phyloP scores from a whole-genome alignment of 208 protist genomes.

The Histomonas meleagridis region DNA sequence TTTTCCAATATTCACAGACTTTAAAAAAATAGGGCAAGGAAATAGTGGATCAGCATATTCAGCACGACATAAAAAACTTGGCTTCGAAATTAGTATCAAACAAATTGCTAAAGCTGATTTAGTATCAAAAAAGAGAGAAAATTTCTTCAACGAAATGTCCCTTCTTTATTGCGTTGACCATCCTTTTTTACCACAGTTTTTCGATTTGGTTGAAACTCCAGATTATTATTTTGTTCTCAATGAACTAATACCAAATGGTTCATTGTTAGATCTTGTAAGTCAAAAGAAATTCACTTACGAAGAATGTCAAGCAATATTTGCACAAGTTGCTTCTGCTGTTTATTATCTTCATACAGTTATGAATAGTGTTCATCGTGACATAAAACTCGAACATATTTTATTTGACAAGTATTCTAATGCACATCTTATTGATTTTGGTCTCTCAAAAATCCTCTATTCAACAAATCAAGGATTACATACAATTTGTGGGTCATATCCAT shows the following conservation, averaged over 20 bases:
- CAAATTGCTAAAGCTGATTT: background rate
- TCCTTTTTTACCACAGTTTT: constrained; percentile 9
- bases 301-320: background rate
- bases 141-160: background rate
- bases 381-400: background rate
- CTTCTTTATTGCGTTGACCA: background rate
- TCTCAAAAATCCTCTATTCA: background rate
- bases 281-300: background rate
- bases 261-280: background rate
- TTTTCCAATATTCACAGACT: background rate
- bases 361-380: background rate
- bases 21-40: background rate
- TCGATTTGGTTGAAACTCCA: background rate
- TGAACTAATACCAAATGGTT: background rate
- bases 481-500: background rate
- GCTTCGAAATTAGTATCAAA: background rate
- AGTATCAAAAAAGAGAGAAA: background rate
- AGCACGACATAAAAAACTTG: background rate
- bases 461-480: background rate
- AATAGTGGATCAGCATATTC: background rate
- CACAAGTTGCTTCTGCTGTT: background rate
- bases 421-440: background rate
- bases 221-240: background rate
- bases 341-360: background rate
- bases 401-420: background rate